These are phyloP conservation scores for Telopea speciosissima DNA, from an alignment of 177 flowering plant species.

Conservation along the genomic window DNA sequence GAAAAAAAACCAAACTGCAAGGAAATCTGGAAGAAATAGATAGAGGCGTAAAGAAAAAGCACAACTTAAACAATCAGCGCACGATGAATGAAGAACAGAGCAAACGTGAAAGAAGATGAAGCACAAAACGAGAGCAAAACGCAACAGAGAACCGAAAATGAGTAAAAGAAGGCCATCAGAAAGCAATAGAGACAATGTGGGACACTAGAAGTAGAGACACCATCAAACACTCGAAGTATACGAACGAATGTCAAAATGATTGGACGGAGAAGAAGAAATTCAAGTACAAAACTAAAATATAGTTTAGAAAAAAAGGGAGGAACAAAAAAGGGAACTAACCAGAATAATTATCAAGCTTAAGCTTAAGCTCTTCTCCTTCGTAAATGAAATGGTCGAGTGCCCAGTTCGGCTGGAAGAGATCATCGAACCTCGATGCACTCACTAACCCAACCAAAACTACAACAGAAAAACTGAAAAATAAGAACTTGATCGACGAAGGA, in stretches of 20 bases:
- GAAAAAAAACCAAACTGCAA: background rate
- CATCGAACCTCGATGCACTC: slow-evolving; percentile 50
- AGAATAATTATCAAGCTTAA: slow-evolving; percentile 76
- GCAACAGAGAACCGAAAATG: background rate
- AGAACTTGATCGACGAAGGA: background rate
- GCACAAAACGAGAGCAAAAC: background rate
- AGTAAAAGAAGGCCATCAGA: background rate
- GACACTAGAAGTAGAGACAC: background rate
- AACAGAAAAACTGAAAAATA: slow-evolving; percentile 15
- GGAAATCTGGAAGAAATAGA: no score
- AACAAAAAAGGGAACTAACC: slow-evolving; percentile 30
- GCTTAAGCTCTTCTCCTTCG: slow-evolving; percentile 68
- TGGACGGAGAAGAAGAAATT: no score
- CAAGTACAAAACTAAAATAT: no score
- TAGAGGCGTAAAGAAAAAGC: background rate
- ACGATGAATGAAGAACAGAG: background rate
- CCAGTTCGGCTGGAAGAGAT: slow-evolving; percentile 77
- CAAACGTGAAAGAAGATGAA: no score
- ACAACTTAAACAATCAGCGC: background rate
- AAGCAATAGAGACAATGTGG: background rate
- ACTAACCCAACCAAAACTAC: slow-evolving; percentile 25
- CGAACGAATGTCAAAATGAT: background rate
- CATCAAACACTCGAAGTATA: background rate
- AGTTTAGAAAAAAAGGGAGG: no score
- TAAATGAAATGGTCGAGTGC: slow-evolving; percentile 59